These are phyloP conservation scores for Euphorbia pulcherrima DNA, from an alignment of 345 rosid genomes.

Conservation along the genomic window DNA sequence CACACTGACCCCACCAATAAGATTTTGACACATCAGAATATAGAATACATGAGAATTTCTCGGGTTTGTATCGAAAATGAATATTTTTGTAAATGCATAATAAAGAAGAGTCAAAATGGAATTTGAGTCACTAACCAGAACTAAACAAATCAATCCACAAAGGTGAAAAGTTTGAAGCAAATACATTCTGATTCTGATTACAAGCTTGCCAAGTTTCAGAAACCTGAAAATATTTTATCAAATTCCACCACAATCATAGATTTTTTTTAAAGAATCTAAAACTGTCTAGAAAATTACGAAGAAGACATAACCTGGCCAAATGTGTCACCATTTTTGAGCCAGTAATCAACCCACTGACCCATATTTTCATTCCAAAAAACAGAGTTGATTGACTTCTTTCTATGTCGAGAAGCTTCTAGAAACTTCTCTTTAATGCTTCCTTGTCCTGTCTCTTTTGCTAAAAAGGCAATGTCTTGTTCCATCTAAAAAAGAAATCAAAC, in stretches of 20 bases:
- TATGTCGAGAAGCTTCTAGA: conserved; percentile 49
- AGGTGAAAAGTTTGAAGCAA: conserved; percentile 83
- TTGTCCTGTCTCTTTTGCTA: conserved; percentile 56
- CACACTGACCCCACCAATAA: no score
- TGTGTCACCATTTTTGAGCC: conserved; percentile 34
- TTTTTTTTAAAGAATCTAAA: background rate
- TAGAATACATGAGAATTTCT: no score
- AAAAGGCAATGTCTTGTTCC: conserved; percentile 78
- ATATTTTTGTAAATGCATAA: no score
- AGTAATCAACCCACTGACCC: conserved; percentile 94
- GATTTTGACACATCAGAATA: no score
- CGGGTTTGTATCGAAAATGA: no score
- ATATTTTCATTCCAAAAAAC: conserved; percentile 65
- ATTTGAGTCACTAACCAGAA: conserved; percentile 46
- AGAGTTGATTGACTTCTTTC: conserved; percentile 50
- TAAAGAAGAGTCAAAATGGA: no score
- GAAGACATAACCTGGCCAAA: conserved; percentile 25
- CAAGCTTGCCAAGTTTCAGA: conserved; percentile 49
- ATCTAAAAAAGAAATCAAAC: conserved; percentile 40
- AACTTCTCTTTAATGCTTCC: conserved; percentile 38
- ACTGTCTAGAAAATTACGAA: background rate
- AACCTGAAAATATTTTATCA: conserved; percentile 33
- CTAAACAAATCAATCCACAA: conserved; percentile 68
- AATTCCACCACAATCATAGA: background rate
- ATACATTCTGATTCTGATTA: conserved; percentile 56